phyloP scores from a whole-genome alignment of 768 basidiomycete genomes.

The Cyclocybe cylindracea region DNA sequence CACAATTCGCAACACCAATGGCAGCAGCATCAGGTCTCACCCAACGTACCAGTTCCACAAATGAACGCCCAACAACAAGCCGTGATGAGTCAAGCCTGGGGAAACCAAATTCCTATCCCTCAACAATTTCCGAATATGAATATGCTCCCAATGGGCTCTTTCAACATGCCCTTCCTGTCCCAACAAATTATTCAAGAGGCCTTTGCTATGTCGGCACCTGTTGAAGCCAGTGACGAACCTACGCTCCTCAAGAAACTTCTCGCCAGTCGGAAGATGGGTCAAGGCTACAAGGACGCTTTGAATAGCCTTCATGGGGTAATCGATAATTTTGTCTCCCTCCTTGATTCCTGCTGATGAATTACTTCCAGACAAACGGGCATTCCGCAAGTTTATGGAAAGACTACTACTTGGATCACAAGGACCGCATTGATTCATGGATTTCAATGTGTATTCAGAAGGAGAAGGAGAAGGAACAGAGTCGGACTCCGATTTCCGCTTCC shows the following conservation, averaged over 20 bases:
- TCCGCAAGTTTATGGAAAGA: conserved; percentile 76
- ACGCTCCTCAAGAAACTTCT: conserved; percentile 53
- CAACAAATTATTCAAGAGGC: conserved; percentile 61
- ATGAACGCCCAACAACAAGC: conserved; percentile 31
- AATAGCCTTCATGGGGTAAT: conserved; percentile 65
- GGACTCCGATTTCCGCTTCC: background rate
- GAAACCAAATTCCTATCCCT: conserved; percentile 27
- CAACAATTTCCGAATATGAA: conserved; percentile 28
- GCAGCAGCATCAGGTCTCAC: conserved; percentile 14
- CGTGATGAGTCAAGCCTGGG: conserved; percentile 33
- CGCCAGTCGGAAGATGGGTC: conserved; percentile 36
- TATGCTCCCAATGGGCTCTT: conserved; percentile 33
- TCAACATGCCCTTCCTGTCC: conserved; percentile 45
- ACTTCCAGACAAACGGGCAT: conserved; percentile 45
- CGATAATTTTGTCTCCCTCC: background rate
- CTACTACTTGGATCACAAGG: conserved; percentile 72
- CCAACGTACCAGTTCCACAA: conserved; percentile 7
- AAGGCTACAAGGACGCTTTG: conserved; percentile 66
- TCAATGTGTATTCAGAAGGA: conserved; percentile 33
- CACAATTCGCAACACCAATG: conserved; percentile 31
- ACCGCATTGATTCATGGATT: conserved; percentile 54
- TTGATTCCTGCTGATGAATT: conserved; percentile 15
- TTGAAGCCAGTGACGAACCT: conserved; percentile 57
- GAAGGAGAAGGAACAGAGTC: conserved; percentile 13
- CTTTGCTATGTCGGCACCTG: conserved; percentile 53